A percentile compares a stretch with the other conserved stretches of the same genome.
Conservation (phyloP, 768 basidiomycete species). For the Peribolospora kevripleyi region DNA sequence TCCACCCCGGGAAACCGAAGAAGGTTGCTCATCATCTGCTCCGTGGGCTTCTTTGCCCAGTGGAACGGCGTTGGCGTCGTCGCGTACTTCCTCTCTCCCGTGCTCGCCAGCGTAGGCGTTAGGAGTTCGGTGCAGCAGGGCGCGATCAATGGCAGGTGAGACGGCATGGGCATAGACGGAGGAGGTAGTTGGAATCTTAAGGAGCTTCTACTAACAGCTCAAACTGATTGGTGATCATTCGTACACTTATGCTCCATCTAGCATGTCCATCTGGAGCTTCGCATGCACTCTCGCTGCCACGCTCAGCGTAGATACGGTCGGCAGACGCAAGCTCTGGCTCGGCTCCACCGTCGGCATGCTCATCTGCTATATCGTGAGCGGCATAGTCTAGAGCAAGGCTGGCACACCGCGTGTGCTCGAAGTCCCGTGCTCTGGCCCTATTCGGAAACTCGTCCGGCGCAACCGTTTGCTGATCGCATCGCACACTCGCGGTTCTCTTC, state of each 20-base stretch:
- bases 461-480: background rate
- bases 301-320: conserved; percentile 30
- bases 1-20: conserved; percentile 30
- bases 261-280: background rate
- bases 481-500: background rate
- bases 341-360: background rate
- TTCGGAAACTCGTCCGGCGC: background rate
- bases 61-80: conserved; percentile 24
- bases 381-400: background rate
- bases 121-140: conserved; percentile 30
- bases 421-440: background rate
- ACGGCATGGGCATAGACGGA: conserved; percentile 30
- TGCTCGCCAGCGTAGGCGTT: conserved; percentile 42
- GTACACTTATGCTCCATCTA: background rate
- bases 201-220: conserved; percentile 35
- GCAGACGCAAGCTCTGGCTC: background rate
- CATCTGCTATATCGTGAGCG: background rate
- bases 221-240: conserved; percentile 19
- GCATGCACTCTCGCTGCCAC: conserved; percentile 3
- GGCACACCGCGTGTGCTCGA: background rate
- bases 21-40: conserved; percentile 35
- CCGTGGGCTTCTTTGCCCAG: conserved; percentile 44
- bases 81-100: conserved; percentile 37
- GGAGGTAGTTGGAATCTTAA: conserved; percentile 33
- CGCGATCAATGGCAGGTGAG: conserved; percentile 38